Evolutionary conservation across 495 filamentous ascomycete species (phyloP).

Genomic region (Pseudevernia furfuracea): DNA sequence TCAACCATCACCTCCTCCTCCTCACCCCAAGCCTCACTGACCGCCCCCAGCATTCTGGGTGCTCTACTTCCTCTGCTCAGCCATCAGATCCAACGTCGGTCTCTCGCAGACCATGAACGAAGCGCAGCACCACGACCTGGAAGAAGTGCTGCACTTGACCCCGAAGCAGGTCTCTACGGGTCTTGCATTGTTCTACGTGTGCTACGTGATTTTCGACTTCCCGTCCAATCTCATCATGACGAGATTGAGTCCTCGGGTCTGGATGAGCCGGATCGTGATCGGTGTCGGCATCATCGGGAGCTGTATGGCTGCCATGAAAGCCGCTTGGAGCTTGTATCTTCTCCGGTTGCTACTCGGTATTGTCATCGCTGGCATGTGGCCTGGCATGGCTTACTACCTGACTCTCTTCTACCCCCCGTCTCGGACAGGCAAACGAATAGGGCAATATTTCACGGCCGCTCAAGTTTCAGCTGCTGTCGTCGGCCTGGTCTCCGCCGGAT

Average conservation of each 20-base stretch:
- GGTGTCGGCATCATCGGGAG: slow-evolving; percentile 76
- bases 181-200: slow-evolving; percentile 81
- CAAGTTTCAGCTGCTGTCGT: slow-evolving; percentile 88
- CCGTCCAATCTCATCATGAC: slow-evolving; percentile 90
- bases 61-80: slow-evolving; percentile 89
- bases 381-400: slow-evolving; percentile 89
- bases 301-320: slow-evolving; percentile 72
- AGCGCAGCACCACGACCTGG: slow-evolving; percentile 57
- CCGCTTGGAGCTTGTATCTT: slow-evolving; percentile 79
- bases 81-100: slow-evolving; percentile 83
- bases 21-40: slow-evolving; percentile 10
- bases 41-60: slow-evolving; percentile 64
- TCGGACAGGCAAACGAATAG: slow-evolving; percentile 79
- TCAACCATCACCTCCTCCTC: neutral
- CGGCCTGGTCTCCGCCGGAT: slow-evolving; percentile 81
- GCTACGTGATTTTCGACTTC: slow-evolving; percentile 82
- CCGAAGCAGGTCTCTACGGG: slow-evolving; percentile 72
- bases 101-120: slow-evolving; percentile 87
- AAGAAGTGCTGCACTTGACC: slow-evolving; percentile 55
- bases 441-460: slow-evolving; percentile 80
- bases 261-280: slow-evolving; percentile 89
- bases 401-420: slow-evolving; percentile 87
- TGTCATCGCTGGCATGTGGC: slow-evolving; percentile 91
- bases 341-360: slow-evolving; percentile 79
- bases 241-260: slow-evolving; percentile 71